Percentiles rank a stretch among this genome's conserved stretches.
Conservation (phyloP, 768 basidiomycete species). For the Leccinum ochraceum region DNA sequence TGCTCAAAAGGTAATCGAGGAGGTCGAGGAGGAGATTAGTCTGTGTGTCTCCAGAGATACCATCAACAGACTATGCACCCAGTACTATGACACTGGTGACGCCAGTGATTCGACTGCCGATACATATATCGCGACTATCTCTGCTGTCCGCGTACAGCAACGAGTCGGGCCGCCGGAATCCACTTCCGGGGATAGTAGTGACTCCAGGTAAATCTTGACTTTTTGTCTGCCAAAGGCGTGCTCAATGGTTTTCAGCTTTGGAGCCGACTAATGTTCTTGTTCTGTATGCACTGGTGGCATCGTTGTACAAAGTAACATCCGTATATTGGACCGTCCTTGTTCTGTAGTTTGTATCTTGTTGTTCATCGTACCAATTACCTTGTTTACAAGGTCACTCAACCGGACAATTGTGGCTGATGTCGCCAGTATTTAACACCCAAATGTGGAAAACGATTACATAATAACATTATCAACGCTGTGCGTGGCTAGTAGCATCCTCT, state of each 20-base stretch:
- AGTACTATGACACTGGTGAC: not conserved
- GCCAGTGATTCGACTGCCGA: not conserved
- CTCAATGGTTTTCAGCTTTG: not conserved
- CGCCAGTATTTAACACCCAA: too few relatives aligned
- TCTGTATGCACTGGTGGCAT: not conserved
- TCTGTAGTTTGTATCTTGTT: too few relatives aligned
- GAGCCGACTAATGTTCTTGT: not conserved
- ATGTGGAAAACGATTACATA: too few relatives aligned
- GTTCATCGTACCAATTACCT: too few relatives aligned
- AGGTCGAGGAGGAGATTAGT: not conserved
- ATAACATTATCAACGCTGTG: too few relatives aligned
- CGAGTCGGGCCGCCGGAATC: not conserved
- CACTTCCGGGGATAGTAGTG: not conserved
- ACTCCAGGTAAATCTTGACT: not conserved
- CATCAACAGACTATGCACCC: not conserved
- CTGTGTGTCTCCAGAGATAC: not conserved
- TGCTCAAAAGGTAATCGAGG: not conserved
- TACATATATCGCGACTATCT: not conserved
- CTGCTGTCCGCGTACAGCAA: not conserved
- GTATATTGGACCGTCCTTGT: too few relatives aligned
- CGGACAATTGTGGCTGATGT: too few relatives aligned
- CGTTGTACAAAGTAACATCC: too few relatives aligned
- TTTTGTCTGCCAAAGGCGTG: not conserved
- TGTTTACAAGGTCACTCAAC: too few relatives aligned
- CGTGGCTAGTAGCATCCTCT: too few relatives aligned